These are phyloP conservation scores for Colletotrichum musicola DNA, from an alignment of 2,329 filamentous ascomycete genomes.

Conservation along the genomic window DNA sequence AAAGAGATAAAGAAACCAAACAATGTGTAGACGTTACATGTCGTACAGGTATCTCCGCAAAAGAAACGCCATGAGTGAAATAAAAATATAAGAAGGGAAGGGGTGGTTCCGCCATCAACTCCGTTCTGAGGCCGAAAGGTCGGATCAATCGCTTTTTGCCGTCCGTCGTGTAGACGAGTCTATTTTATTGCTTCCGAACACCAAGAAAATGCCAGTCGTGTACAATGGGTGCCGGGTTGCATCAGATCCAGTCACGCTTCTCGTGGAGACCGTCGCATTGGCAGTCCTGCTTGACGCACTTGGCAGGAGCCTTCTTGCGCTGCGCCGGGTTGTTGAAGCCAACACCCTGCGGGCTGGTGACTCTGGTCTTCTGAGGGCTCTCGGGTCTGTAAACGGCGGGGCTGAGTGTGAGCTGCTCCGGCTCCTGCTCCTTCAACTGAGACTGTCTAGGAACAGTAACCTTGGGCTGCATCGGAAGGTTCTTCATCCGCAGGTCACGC, in stretches of 20 bases:
- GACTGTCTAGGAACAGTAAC: constrained; percentile 23
- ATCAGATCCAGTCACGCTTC: constrained; percentile 50
- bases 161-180: constrained; percentile 26
- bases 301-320: constrained; percentile 30
- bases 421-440: constrained; percentile 39
- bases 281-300: constrained; percentile 39
- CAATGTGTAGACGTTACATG: constrained; percentile 38
- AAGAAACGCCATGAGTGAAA: constrained; percentile 38
- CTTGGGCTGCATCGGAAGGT: constrained; percentile 53
- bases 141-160: constrained; percentile 35
- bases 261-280: constrained; percentile 37
- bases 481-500: constrained; percentile 52
- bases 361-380: constrained; percentile 49
- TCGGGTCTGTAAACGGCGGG: constrained; percentile 66
- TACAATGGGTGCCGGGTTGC: constrained; percentile 24
- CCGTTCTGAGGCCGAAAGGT: constrained; percentile 24
- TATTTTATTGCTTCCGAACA: constrained; percentile 38
- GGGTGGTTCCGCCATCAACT: constrained; percentile 33
- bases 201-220: constrained; percentile 39
- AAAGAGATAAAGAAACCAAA: constrained; percentile 33
- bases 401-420: constrained; percentile 57
- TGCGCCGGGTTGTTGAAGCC: constrained; percentile 50
- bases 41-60: constrained; percentile 40
- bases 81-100: constrained; percentile 40
- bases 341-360: constrained; percentile 58